phyloP scores from a whole-genome alignment of 352 stramenopile genomes.

The Elongisporangium anandrum region DNA sequence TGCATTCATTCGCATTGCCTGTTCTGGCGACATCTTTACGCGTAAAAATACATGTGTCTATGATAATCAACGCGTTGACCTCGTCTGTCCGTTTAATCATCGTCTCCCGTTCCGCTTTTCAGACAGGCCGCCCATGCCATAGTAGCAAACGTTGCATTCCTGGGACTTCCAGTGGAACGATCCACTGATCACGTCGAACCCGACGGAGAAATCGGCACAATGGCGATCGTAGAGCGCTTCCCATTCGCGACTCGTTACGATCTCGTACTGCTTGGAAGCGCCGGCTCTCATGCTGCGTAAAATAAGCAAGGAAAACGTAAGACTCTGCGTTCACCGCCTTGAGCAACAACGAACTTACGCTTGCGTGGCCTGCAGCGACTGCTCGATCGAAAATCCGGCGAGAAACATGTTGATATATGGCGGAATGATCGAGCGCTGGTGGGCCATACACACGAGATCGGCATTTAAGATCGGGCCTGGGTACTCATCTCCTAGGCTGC shows the following conservation, averaged over 20 bases:
- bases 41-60: slow-evolving; percentile 5
- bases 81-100: slow-evolving; percentile 5
- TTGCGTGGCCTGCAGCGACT: slow-evolving; percentile 72
- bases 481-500: slow-evolving; percentile 43
- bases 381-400: slow-evolving; percentile 72
- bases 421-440: slow-evolving; percentile 76
- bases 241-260: slow-evolving; percentile 78
- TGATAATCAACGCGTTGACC: slow-evolving; percentile 4
- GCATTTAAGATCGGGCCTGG: slow-evolving; percentile 78
- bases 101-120: slow-evolving; percentile 46
- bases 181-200: slow-evolving; percentile 74
- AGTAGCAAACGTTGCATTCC: slow-evolving; percentile 79
- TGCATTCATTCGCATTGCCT: background rate
- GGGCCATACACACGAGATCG: slow-evolving; percentile 73
- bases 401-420: slow-evolving; percentile 86
- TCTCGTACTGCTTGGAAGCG: slow-evolving; percentile 75
- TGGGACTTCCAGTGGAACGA: slow-evolving; percentile 82
- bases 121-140: slow-evolving; percentile 47
- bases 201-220: slow-evolving; percentile 76
- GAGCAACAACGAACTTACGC: slow-evolving; percentile 28
- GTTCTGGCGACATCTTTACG: background rate
- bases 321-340: too few relatives aligned
- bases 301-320: background rate
- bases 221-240: slow-evolving; percentile 76
- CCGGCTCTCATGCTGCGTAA: slow-evolving; percentile 38